Evolutionary conservation across 352 stramenopile species (phyloP), one percentile per base, ranked within the genome.

Genomic region (Bremia lactucae): DNA sequence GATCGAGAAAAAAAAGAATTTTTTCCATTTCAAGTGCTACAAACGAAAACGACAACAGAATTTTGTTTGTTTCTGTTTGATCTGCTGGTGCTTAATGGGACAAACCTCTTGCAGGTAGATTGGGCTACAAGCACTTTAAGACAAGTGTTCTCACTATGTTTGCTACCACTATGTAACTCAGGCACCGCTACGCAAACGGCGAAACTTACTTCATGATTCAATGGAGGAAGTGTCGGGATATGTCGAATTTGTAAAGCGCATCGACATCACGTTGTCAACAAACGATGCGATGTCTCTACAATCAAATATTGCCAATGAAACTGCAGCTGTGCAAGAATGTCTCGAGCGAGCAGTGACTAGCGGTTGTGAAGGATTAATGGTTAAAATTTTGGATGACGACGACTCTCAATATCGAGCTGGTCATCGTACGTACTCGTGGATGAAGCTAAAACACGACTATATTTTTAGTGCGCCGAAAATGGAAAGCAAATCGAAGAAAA

Each of bases 391-490:
- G 3, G 65, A 79, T 15, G 57, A 38, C 10, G 51, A 64, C 5
- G 60, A 67, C 3, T 64, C 73, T 0, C 52, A 63, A 36, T 91
- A 91, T 49, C 72, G 71, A 40, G 73, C 79, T 19, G 76, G 79
- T 0, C 52, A 52, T 9, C 73, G 79, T 6, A 87, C 79, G 10
- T 87, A 84, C 40, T 72, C 72, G 28, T 91, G 79, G 79, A 85
- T 91, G 60, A 91, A 91, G 42, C 51, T 89, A 29, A 91, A 91
- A 43, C 70, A 85, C 21, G 79, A 91, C 49, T 88, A 88, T 37
- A 33, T 91, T 18, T 49, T 36, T n/a, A 50, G 63, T 24, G 52
- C 67, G 15, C 10, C 50, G 0, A 19, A 14, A 0, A 24, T 22
- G 11, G 37, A 4, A 1, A 45, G 37, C 3, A 31, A 28, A 24